A percentile compares a stretch with the other conserved stretches of the same genome.
phyloP scores from a whole-genome alignment of 2,329 filamentous ascomycete species.

The Trichoderma oligosporum region DNA sequence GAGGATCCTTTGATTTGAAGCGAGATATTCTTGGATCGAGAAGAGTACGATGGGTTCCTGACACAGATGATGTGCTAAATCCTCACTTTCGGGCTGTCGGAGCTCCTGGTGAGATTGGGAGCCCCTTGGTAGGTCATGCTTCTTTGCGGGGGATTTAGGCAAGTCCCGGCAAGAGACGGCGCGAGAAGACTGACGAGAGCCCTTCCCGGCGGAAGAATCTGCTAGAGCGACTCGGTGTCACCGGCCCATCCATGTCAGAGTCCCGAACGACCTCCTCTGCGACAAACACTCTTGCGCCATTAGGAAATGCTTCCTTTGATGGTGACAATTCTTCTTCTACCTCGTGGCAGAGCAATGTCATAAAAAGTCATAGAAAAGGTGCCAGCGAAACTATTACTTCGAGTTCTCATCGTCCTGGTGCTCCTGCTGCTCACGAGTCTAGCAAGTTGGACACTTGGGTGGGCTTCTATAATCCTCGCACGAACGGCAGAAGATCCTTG shows the following conservation, averaged over 20 bases:
- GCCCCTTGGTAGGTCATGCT: constrained; percentile 52
- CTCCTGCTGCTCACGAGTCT: neutral
- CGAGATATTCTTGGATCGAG: constrained; percentile 42
- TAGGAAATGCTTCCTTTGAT: neutral
- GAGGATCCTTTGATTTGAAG: constrained; percentile 76
- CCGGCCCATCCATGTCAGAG: neutral
- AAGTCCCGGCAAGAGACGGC: constrained; percentile 20
- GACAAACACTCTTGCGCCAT: neutral
- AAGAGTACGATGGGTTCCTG: constrained; percentile 56
- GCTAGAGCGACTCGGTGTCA: constrained; percentile 21
- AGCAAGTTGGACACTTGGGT: constrained; percentile 21
- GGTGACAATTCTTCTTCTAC: neutral
- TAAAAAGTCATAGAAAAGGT: constrained; percentile 6
- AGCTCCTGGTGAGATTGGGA: constrained; percentile 66
- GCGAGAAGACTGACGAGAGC: constrained; percentile 18
- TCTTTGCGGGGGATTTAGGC: constrained; percentile 37
- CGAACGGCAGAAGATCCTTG: neutral
- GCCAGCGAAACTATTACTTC: constrained; percentile 12
- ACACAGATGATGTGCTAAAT: constrained; percentile 42
- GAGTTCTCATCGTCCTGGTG: neutral
- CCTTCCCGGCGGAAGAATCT: constrained; percentile 22
- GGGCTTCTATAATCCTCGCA: constrained; percentile 19
- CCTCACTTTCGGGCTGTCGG: constrained; percentile 46
- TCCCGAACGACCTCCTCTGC: neutral
- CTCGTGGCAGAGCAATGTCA: neutral